phyloP scores from a whole-genome alignment of 148 eudicot genomes.

The Silene conica region DNA sequence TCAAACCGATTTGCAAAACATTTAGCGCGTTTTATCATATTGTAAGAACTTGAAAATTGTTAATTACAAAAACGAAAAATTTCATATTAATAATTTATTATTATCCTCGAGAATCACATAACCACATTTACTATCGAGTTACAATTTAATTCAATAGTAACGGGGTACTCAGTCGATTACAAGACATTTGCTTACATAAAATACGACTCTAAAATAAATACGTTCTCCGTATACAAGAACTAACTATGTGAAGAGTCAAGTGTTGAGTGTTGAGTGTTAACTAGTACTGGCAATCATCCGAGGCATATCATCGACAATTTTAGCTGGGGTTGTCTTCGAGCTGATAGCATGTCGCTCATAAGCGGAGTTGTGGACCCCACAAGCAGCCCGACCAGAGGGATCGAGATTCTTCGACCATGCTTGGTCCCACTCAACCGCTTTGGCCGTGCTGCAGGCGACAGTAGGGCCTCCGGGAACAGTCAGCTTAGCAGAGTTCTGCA shows the following conservation, averaged over 20 bases:
- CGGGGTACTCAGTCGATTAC: too few relatives aligned
- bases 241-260: too few relatives aligned
- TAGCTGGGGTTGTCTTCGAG: slow-evolving; percentile 15
- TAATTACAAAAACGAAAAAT: too few relatives aligned
- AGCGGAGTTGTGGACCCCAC: slow-evolving; percentile 58
- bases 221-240: neutral
- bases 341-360: slow-evolving; percentile 23
- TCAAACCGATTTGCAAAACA: too few relatives aligned
- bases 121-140: too few relatives aligned
- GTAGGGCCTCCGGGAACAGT: slow-evolving; percentile 92
- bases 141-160: too few relatives aligned
- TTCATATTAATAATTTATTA: too few relatives aligned
- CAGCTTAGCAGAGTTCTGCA: slow-evolving; percentile 69
- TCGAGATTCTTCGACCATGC: slow-evolving; percentile 83
- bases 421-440: slow-evolving; percentile 79
- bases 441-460: slow-evolving; percentile 84
- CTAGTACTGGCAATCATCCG: slow-evolving; percentile 27
- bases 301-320: slow-evolving; percentile 21
- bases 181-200: neutral
- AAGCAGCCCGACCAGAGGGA: slow-evolving; percentile 92
- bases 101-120: too few relatives aligned
- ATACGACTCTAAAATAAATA: neutral
- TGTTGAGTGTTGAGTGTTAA: neutral
- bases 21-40: too few relatives aligned
- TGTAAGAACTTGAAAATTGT: too few relatives aligned